Evolutionary conservation across 2,329 filamentous ascomycete genomes (phyloP).

Genomic region (Arachnopeziza araneosa): DNA sequence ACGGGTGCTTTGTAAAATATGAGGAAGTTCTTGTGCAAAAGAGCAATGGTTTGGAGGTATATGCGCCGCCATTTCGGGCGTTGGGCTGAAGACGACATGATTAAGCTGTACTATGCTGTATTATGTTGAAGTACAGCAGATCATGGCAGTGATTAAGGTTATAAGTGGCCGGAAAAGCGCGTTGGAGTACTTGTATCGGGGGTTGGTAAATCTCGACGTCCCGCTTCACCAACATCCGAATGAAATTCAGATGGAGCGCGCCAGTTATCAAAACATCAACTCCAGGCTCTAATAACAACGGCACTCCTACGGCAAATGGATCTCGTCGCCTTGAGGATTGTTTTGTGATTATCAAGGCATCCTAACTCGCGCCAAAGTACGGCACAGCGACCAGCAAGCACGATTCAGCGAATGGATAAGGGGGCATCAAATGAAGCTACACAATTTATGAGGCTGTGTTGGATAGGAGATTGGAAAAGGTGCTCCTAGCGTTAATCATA

Average conservation of each 20-base stretch:
- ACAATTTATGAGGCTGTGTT: not conserved
- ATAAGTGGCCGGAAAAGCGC: not conserved
- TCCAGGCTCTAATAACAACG: not conserved
- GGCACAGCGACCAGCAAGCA: not conserved
- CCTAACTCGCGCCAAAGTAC: not conserved
- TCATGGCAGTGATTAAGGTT: not conserved
- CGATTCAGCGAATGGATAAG: not conserved
- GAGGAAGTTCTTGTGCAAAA: constrained; percentile 25
- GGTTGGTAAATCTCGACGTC: too few species aligned
- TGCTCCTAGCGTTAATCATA: not conserved
- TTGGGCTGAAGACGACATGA: constrained; percentile 10
- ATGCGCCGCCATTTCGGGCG: constrained; percentile 19
- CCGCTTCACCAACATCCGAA: too few species aligned
- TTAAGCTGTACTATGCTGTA: not conserved
- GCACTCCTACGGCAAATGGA: not conserved
- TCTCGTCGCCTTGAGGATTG: not conserved
- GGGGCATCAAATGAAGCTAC: not conserved
- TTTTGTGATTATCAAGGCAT: not conserved
- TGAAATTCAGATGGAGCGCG: not conserved
- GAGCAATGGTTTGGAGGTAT: constrained; percentile 20
- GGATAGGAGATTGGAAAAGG: not conserved
- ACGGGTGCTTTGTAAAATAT: constrained; percentile 22
- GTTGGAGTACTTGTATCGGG: not conserved
- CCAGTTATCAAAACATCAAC: not conserved
- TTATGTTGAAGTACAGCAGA: not conserved